A percentile compares a stretch with the other conserved stretches of the same genome.
phyloP scores from a whole-genome alignment of 805 yeast genomes.

The Kodamaea hsintzibuensis region DNA sequence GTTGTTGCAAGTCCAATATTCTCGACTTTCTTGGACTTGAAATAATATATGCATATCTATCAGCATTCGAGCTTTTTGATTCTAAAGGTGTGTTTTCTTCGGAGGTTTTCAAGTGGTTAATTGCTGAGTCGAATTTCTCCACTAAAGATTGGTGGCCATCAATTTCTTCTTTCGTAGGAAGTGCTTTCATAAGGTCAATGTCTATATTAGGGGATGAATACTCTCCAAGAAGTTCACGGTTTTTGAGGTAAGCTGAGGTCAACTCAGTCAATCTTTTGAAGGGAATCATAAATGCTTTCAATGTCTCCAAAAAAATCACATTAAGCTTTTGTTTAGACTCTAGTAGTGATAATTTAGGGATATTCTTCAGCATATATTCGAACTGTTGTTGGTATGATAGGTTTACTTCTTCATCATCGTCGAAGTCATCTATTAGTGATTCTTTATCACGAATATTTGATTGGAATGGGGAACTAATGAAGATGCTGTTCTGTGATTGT shows the following conservation, averaged over 20 bases:
- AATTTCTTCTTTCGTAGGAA: slow-evolving; percentile 35
- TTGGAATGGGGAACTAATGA: slow-evolving; percentile 22
- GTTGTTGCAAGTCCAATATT: slow-evolving; percentile 7
- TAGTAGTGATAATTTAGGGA: slow-evolving; percentile 32
- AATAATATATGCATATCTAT: slow-evolving; percentile 21
- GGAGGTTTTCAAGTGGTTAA: slow-evolving; percentile 15
- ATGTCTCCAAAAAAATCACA: slow-evolving; percentile 34
- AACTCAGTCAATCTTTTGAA: slow-evolving; percentile 33
- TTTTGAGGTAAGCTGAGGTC: slow-evolving; percentile 27
- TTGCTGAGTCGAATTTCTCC: slow-evolving; percentile 30
- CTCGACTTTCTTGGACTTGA: slow-evolving; percentile 29
- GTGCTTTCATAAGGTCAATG: slow-evolving; percentile 16
- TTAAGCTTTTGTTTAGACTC: slow-evolving; percentile 34
- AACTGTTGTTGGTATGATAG: slow-evolving; percentile 22
- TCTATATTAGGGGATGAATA: slow-evolving; percentile 12
- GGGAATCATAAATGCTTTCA: slow-evolving; percentile 30
- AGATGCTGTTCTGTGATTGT: slow-evolving; percentile 16
- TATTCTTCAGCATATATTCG: slow-evolving; percentile 23
- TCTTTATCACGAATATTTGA: slow-evolving; percentile 11
- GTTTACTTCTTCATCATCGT: slow-evolving; percentile 15
- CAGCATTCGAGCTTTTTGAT: background rate
- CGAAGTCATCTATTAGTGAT: background rate
- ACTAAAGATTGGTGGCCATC: slow-evolving; percentile 30
- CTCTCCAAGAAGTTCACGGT: slow-evolving; percentile 30
- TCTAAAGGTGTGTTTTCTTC: background rate